A percentile compares a stretch with the other conserved stretches of the same genome.
Evolutionary conservation across 78 protist species (phyloP).

Genomic region (Anaeramoeba ignava): DNA sequence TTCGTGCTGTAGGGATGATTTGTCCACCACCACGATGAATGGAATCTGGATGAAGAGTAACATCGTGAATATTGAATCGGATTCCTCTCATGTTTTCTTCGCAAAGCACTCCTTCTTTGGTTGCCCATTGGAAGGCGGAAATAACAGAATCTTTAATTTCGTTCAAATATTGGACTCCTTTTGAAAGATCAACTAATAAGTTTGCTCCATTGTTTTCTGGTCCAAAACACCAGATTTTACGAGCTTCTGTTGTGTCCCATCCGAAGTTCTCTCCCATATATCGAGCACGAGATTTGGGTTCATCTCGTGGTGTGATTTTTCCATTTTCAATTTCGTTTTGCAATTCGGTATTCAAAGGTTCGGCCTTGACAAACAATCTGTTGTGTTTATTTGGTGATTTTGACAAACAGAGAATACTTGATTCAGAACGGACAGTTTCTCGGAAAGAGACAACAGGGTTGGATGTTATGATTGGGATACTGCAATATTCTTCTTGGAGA

Average conservation of each 20-base stretch:
- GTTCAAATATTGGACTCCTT: slow-evolving; percentile 74
- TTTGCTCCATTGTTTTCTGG: slow-evolving; percentile 94
- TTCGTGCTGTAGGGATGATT: slow-evolving; percentile 79
- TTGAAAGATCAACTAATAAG: slow-evolving; percentile 72
- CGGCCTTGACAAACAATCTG: slow-evolving; percentile 29
- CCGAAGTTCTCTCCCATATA: slow-evolving; percentile 61
- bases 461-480: slow-evolving; percentile 40
- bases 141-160: slow-evolving; percentile 92
- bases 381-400: slow-evolving; percentile 42
- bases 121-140: slow-evolving; percentile 88
- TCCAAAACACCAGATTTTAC: slow-evolving; percentile 92
- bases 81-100: slow-evolving; percentile 92
- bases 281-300: slow-evolving; percentile 66
- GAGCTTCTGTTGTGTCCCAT: slow-evolving; percentile 75
- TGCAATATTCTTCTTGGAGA: slow-evolving; percentile 60
- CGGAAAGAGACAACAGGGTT: slow-evolving; percentile 77
- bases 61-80: slow-evolving; percentile 78
- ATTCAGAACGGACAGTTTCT: slow-evolving; percentile 50
- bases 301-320: slow-evolving; percentile 31
- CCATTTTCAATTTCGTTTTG: slow-evolving; percentile 32
- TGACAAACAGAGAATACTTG: background rate
- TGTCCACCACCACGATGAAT: slow-evolving; percentile 96
- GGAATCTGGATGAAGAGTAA: slow-evolving; percentile 92
- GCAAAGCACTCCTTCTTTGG: slow-evolving; percentile 89
- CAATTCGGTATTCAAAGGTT: slow-evolving; percentile 41